A percentile compares a stretch with the other conserved stretches of the same genome.
Evolutionary conservation across 140 eudicot genomes (phyloP).

Genomic region (Cichorium intybus): DNA sequence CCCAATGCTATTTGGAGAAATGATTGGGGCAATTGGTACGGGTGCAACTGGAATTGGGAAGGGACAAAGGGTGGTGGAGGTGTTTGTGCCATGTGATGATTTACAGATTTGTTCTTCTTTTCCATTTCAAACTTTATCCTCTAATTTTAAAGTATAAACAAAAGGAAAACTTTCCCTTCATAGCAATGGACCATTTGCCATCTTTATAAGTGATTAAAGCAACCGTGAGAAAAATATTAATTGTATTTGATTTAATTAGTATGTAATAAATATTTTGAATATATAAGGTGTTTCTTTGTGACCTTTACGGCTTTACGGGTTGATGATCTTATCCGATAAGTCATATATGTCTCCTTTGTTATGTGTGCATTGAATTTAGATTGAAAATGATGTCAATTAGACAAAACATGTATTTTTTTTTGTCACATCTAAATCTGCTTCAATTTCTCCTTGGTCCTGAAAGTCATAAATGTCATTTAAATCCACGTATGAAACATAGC

Average conservation of each 20-base stretch:
- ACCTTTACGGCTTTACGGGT: too few relatives aligned
- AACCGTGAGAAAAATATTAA: background rate
- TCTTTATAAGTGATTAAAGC: background rate
- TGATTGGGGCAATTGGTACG: slow-evolving; percentile 24
- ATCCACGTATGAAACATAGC: too few relatives aligned
- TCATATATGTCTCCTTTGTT: too few relatives aligned
- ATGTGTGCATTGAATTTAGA: too few relatives aligned
- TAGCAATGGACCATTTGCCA: background rate
- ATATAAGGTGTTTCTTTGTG: too few relatives aligned
- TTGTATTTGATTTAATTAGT: background rate
- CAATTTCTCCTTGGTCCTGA: too few relatives aligned
- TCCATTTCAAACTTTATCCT: slow-evolving; percentile 8
- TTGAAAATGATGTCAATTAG: too few relatives aligned
- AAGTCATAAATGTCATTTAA: too few relatives aligned
- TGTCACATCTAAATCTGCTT: too few relatives aligned
- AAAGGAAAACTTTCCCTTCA: slow-evolving; percentile 8
- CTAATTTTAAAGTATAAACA: background rate
- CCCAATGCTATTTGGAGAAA: slow-evolving; percentile 5
- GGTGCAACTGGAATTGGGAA: slow-evolving; percentile 11
- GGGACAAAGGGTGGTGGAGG: slow-evolving; percentile 34
- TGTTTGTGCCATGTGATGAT: slow-evolving; percentile 29
- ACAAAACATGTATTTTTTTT: too few relatives aligned
- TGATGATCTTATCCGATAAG: too few relatives aligned
- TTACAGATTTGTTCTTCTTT: slow-evolving; percentile 7
- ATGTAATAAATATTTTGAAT: too few relatives aligned